Conservation (phyloP, 176 grass and related monocot species). For the Triticum dicoccoides region DNA sequence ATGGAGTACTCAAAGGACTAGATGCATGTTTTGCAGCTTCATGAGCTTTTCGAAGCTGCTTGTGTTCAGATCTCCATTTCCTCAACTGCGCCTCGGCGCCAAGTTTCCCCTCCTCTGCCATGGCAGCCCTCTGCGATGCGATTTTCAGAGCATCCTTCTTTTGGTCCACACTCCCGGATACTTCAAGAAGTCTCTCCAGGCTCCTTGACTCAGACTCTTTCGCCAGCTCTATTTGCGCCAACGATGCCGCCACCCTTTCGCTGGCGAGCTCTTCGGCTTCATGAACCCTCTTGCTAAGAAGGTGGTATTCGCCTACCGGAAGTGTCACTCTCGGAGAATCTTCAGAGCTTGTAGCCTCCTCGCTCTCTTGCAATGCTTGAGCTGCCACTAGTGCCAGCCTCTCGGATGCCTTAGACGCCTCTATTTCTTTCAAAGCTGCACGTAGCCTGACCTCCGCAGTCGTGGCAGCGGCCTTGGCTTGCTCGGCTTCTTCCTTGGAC, state of each 20-base stretch:
- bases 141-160: conserved; percentile 56
- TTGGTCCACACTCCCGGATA: conserved; percentile 37
- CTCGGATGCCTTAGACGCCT: conserved; percentile 73
- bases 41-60: conserved; percentile 54
- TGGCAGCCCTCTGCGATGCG: conserved; percentile 59
- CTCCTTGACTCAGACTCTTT: conserved; percentile 60
- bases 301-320: conserved; percentile 61
- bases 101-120: conserved; percentile 81
- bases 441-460: conserved; percentile 64
- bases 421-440: conserved; percentile 84
- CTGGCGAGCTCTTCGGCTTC: conserved; percentile 77
- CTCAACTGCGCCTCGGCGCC: conserved; percentile 81
- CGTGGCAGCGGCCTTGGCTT: conserved; percentile 58
- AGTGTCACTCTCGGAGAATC: conserved; percentile 71
- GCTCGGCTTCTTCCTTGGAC: conserved; percentile 71
- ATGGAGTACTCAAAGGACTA: conserved; percentile 41
- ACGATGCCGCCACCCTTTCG: conserved; percentile 48
- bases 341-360: conserved; percentile 42
- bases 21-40: conserved; percentile 46
- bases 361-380: conserved; percentile 81
- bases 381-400: conserved; percentile 60
- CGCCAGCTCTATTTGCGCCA: conserved; percentile 61
- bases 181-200: conserved; percentile 59
- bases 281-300: conserved; percentile 68
- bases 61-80: conserved; percentile 86